A percentile compares a stretch with the other conserved stretches of the same genome.
Evolutionary conservation across 2,329 filamentous ascomycete genomes (phyloP).

Genomic region (Diaporthe australafricana): DNA sequence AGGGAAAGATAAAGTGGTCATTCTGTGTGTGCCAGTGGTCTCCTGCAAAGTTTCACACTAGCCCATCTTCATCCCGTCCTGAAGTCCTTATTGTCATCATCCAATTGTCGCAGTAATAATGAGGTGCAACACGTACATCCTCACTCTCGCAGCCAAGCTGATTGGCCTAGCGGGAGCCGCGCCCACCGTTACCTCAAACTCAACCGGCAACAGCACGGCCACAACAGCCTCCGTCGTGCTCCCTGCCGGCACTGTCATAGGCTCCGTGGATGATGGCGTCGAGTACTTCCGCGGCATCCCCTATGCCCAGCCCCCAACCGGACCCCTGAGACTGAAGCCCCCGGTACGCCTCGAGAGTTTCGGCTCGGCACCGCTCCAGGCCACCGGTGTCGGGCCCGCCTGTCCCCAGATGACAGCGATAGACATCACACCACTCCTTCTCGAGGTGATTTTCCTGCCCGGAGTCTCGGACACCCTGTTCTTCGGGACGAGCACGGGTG

Average conservation of each 20-base stretch:
- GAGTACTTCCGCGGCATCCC: constrained; percentile 74
- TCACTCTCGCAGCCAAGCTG: neutral
- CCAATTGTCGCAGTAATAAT: neutral
- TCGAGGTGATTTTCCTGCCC: constrained; percentile 51
- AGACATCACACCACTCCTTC: constrained; percentile 46
- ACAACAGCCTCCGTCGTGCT: neutral
- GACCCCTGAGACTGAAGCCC: constrained; percentile 68
- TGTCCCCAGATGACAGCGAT: constrained; percentile 70
- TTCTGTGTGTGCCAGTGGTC: neutral
- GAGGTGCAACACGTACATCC: neutral
- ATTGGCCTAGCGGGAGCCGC: neutral
- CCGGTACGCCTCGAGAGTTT: constrained; percentile 64
- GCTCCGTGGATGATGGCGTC: constrained; percentile 45
- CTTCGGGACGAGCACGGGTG: constrained; percentile 38
- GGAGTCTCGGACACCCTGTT: neutral
- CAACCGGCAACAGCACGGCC: neutral
- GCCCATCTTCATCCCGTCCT: neutral
- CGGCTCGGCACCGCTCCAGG: constrained; percentile 59
- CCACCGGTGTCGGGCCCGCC: constrained; percentile 58
- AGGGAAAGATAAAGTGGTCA: neutral
- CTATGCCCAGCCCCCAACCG: constrained; percentile 71
- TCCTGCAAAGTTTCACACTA: neutral
- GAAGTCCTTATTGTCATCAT: neutral
- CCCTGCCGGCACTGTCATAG: constrained; percentile 13
- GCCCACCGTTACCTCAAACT: neutral